Evolutionary conservation across 2,329 filamentous ascomycete genomes (phyloP), one percentile per base, ranked within the genome.

Genomic region (Cadophora malorum): DNA sequence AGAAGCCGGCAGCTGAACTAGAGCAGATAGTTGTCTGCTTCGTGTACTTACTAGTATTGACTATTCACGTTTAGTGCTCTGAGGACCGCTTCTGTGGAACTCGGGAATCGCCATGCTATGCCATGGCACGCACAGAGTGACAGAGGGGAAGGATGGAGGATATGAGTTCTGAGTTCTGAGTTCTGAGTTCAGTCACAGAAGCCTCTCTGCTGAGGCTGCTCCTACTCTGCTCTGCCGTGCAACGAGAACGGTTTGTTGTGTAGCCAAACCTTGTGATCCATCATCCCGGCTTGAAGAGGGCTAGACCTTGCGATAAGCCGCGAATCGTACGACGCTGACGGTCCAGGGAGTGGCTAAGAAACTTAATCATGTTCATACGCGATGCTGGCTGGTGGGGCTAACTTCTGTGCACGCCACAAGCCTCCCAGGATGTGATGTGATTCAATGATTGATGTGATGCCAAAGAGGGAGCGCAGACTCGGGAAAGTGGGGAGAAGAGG

Each of bases 91-190:
- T 38, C 33, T 58, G n/a, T 38, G 55, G 55, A 33, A 58, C 38
- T 38, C 52, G 52, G 8, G 5, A 21, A 31, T 56, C 53, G 53
- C 53, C 50, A 28, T 25, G 10, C 23, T 4, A 6, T 28, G 25
- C 52, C 16, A 33, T 12, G 35, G 3, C 35, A 10, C 12, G 35
- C 12, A 38, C 35, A 38, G 31, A 28, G 28, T 28, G 28, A 28
- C 33, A 38, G 31, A 12, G 33, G 55, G 33, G 35, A 12, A 12
- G 23, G 41, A 61, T 9, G 35, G 12, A 38, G 35, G 31, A 19
- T 61, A 31, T 61, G 58, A 61, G 58, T 47, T 47, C 58, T 31
- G 58, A 61, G 31, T 28, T 61, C 21, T 61, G 58, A 61, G 58
- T 47, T 47, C 58, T n/a, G 38, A 61, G 38, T 19, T 8, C 58